phyloP scores from a whole-genome alignment of 192 early-diverging fungal genomes.

The Geranomyces michiganensis region DNA sequence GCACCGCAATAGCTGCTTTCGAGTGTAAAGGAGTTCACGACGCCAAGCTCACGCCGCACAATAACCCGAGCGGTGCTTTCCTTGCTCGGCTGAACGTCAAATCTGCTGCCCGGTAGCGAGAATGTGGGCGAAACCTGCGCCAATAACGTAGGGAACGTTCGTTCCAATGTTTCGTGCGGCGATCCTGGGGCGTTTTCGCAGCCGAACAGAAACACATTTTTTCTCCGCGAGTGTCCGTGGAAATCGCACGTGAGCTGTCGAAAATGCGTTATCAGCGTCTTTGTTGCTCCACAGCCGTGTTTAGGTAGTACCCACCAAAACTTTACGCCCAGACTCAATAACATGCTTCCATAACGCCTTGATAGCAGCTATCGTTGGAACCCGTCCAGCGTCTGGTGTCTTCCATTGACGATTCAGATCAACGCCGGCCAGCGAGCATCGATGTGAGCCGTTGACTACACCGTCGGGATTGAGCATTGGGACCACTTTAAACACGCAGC shows the following conservation, averaged over 20 bases:
- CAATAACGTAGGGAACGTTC: conserved; percentile 50
- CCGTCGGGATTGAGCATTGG: conserved; percentile 65
- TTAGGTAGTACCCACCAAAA: conserved; percentile 29
- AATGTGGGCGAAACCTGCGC: conserved; percentile 48
- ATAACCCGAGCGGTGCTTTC: conserved; percentile 57
- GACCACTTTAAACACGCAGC: conserved; percentile 55
- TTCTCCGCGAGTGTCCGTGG: conserved; percentile 57
- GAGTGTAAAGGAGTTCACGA: conserved; percentile 51
- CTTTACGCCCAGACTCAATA: conserved; percentile 34
- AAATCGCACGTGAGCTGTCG: conserved; percentile 53
- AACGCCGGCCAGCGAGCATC: conserved; percentile 53
- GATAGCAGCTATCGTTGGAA: conserved; percentile 54
- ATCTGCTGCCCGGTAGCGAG: conserved; percentile 42
- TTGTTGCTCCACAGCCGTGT: not conserved
- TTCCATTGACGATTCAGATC: conserved; percentile 61
- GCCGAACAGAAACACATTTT: conserved; percentile 59
- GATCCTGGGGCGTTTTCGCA: conserved; percentile 45
- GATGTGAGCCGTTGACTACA: conserved; percentile 54
- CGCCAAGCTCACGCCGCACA: conserved; percentile 47
- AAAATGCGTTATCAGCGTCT: not conserved
- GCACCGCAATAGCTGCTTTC: conserved; percentile 56
- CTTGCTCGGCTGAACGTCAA: conserved; percentile 49
- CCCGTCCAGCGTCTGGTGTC: conserved; percentile 27
- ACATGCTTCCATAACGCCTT: conserved; percentile 49
- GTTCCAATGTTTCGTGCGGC: conserved; percentile 30